Conservation (phyloP, 2,329 filamentous ascomycete species). For the Colletotrichum neosansevieriae region DNA sequence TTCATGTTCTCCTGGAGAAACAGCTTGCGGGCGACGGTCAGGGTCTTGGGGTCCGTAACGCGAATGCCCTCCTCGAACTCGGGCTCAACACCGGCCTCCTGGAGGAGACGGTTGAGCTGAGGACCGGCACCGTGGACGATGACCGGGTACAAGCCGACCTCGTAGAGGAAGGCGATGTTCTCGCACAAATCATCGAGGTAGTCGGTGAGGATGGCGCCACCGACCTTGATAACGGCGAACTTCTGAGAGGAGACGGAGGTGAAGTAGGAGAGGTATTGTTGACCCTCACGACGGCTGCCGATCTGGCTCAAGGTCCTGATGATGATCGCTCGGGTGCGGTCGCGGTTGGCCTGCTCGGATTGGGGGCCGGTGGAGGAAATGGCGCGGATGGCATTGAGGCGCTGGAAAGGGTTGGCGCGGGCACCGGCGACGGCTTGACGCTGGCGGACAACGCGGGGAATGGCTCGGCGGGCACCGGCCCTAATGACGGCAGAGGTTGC, state of each 20-base stretch:
- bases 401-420: conserved; percentile 43
- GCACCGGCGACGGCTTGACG: conserved; percentile 42
- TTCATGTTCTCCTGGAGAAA: conserved; percentile 97
- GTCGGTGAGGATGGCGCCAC: conserved; percentile 94
- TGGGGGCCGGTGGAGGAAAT: conserved; percentile 50
- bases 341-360: conserved; percentile 55
- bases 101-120: conserved; percentile 91
- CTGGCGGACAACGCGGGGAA: conserved; percentile 47
- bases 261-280: conserved; percentile 98
- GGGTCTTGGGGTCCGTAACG: conserved; percentile 94
- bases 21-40: conserved; percentile 89
- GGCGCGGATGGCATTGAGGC: conserved; percentile 44
- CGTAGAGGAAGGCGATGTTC: conserved; percentile 90
- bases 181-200: conserved; percentile 92
- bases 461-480: conserved; percentile 57
- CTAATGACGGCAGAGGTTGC: conserved; percentile 56
- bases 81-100: conserved; percentile 92
- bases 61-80: conserved; percentile 97
- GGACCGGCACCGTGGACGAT: conserved; percentile 96
- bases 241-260: conserved; percentile 96
- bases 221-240: conserved; percentile 98
- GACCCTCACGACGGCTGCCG: conserved; percentile 93
- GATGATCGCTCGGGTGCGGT: conserved; percentile 81
- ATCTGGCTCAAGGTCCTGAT: conserved; percentile 95
- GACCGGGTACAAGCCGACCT: conserved; percentile 94